These are phyloP conservation scores for Paramecium pentaurelia DNA, from an alignment of 73 alveolate species.

Conservation along the genomic window DNA sequence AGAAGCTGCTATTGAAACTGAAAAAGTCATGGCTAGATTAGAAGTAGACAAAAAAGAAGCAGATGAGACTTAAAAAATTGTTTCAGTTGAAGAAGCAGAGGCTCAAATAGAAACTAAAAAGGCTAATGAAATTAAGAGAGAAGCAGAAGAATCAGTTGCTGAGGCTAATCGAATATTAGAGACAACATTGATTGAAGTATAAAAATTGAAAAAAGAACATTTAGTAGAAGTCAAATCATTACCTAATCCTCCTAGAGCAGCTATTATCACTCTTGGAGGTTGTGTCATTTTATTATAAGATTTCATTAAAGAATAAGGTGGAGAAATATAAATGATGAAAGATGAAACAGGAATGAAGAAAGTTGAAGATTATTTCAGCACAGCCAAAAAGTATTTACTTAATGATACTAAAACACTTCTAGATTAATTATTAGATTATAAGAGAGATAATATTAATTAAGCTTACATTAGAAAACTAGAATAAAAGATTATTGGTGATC, in stretches of 20 bases:
- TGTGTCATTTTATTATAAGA: conserved; percentile 62
- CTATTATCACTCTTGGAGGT: conserved; percentile 87
- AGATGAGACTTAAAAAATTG: conserved; percentile 79
- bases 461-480: conserved; percentile 74
- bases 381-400: conserved; percentile 75
- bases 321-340: conserved; percentile 62
- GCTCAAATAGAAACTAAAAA: conserved; percentile 90
- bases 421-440: conserved; percentile 71
- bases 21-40: conserved; percentile 84
- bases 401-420: conserved; percentile 78
- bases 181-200: conserved; percentile 88
- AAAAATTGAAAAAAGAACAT: conserved; percentile 88
- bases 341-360: conserved; percentile 80
- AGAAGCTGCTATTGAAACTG: conserved; percentile 93
- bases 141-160: conserved; percentile 88
- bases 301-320: conserved; percentile 58
- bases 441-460: conserved; percentile 79
- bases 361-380: conserved; percentile 86
- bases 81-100: conserved; percentile 90
- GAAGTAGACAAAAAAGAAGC: conserved; percentile 92
- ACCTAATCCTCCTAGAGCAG: conserved; percentile 90
- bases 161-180: conserved; percentile 91
- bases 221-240: conserved; percentile 83
- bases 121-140: conserved; percentile 93
- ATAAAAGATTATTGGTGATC: conserved; percentile 62